Evolutionary conservation across 2,329 filamentous ascomycete genomes (phyloP), one percentile per base, ranked within the genome.

Genomic region (Teratosphaeria nubilosa): DNA sequence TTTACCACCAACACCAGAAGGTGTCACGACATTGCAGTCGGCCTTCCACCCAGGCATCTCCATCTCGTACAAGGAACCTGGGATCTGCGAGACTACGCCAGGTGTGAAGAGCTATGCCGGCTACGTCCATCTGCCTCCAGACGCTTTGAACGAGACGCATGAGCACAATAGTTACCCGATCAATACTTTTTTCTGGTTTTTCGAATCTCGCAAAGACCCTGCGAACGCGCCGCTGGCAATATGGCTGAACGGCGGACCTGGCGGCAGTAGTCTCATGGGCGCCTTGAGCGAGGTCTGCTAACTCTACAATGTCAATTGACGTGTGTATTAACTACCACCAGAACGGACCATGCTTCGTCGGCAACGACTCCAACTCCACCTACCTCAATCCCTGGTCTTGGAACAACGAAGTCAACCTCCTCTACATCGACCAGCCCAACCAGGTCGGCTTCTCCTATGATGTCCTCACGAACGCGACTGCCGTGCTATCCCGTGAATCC

Each of bases 181-280:
- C 59, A 81, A 82, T 63, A 83, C 79, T 22, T 84, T 82, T 66
- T 85, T 84, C 68, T 82, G 81, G 80, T 86, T 84, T 66, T 85
- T 86, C 63, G 82, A 84, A 61, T 76, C 82, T 0, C 75, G 82
- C 16, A 78, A 82, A 56, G 76, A 82, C 65, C 77, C 82, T 1
- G 65, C 69, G 9, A 79, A 80, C 64, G 82, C 81, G 0, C 83
- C 82, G 0, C 70, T 85, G 2, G 76, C 78, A 0, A 78, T 85
- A 31, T 86, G 81, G 78, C 76, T 86, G 68, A 82, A 83, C 58
- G 82, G 82, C 20, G 83, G 83, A 0, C 82, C 83, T 0, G 81
- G 82, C 1, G 75, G 72, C 16, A 77, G 78, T 60, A 80, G 77
- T 10, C 72, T 84, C 66, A 79, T 83, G 59, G 80, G 81, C 1